Evolutionary conservation across 2,329 filamentous ascomycete species (phyloP), one percentile per base, ranked within the genome.

Genomic region (Aspergillus alliaceus): DNA sequence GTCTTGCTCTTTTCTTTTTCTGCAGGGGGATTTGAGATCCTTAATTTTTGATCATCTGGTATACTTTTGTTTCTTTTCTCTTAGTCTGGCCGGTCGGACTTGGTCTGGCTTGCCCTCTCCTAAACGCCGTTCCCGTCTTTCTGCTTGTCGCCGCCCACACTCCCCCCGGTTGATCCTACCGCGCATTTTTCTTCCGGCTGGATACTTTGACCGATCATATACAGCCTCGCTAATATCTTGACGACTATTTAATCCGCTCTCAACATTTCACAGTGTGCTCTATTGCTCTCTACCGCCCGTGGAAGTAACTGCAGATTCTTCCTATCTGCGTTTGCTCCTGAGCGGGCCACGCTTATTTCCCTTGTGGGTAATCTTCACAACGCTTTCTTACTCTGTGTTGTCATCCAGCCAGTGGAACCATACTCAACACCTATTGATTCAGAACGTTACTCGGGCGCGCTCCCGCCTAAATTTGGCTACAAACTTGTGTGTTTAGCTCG

Each of bases 91-190:
- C 29, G 44, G 44, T 48, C 44, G 44, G 44, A 48, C 44, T 31
- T 60, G 32, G 52, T 53, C 31, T 59, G 47, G 54, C 57, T 59
- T 46, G 46, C 53, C 39, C 40, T 39, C 40, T 49, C 48, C 47
- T 56, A 63, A 63, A 61, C 66, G 60, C 58, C 63, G 61, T 57
- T 61, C 58, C 63, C 59, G 60, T 58, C 57, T 51, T 61, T 56
- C 63, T 59, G 59, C 62, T 54, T 64, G 58, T 60, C 59, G 56
- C 61, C 60, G 55, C 61, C 56, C 53, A 47, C 56, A 48, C 44
- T n/a, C 55, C 57, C 34, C 37, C 54, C 56, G 56, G 59, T 51
- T 54, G 55, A 61, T 62, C 56, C 54, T 62, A 58, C 57, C 57
- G 64, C 64, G 64, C 64, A 54, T 44, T 60, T 59, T 58, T 58